These are phyloP conservation scores for Tylopilus sp. DNA, from an alignment of 1,284 basidiomycete species.

Conservation along the genomic window DNA sequence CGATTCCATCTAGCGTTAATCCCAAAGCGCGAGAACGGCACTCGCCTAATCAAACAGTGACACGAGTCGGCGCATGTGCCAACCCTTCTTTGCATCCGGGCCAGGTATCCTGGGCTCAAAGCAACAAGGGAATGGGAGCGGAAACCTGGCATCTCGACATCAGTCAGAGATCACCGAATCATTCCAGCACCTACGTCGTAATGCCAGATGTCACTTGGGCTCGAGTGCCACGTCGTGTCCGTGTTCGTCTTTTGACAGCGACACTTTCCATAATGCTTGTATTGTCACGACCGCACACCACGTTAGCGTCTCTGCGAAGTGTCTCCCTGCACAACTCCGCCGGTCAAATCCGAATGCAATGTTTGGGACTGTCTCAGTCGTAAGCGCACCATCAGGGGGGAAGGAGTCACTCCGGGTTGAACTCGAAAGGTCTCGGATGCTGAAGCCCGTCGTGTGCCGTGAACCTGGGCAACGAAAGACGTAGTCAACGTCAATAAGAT, in stretches of 20 bases:
- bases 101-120: conserved; percentile 11
- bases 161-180: neutral
- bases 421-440: conserved; percentile 15
- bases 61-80: neutral
- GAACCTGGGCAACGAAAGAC: conserved; percentile 4
- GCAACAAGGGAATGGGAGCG: conserved; percentile 15
- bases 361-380: conserved; percentile 4
- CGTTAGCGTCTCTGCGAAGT: conserved; percentile 13
- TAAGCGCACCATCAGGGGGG: conserved; percentile 16
- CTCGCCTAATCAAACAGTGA: neutral
- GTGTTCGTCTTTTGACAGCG: conserved; percentile 10
- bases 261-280: conserved; percentile 18
- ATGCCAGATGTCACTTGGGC: conserved; percentile 11
- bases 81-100: conserved; percentile 10
- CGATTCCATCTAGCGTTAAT: neutral
- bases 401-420: conserved; percentile 20
- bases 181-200: conserved; percentile 8
- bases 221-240: conserved; percentile 7
- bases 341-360: conserved; percentile 21
- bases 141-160: conserved; percentile 3
- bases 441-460: conserved; percentile 16
- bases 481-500: neutral
- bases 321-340: conserved; percentile 12
- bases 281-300: conserved; percentile 15
- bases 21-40: neutral